Evolutionary conservation across 306 rosid species (phyloP).

Genomic region (Rubus idaeus): DNA sequence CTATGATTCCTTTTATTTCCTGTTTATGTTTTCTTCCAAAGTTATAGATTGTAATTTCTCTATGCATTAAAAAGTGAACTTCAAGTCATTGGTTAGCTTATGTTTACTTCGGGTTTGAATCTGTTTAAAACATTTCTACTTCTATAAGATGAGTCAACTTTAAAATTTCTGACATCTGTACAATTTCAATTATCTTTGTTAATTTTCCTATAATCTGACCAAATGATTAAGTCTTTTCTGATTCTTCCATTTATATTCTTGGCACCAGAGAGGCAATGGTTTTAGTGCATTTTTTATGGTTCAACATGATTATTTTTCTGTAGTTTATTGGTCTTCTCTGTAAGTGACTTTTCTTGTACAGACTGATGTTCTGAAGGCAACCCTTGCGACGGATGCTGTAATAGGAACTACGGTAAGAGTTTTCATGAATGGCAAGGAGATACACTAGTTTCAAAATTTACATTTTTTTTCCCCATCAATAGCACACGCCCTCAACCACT

Average conservation of each 20-base stretch:
- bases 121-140: neutral
- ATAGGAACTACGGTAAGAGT: slow-evolving; percentile 79
- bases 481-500: neutral
- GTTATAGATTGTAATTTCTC: neutral
- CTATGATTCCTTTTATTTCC: slow-evolving; percentile 11
- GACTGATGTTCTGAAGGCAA: slow-evolving; percentile 88
- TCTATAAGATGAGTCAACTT: neutral
- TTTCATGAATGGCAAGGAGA: neutral
- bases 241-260: neutral
- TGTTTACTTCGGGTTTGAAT: neutral
- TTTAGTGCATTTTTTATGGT: neutral
- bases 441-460: neutral
- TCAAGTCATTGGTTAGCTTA: neutral
- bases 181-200: neutral
- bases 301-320: neutral
- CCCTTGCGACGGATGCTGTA: slow-evolving; percentile 91
- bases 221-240: neutral
- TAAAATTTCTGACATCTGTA: neutral
- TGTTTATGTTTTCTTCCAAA: slow-evolving; percentile 20
- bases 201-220: neutral
- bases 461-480: neutral
- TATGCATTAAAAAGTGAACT: neutral
- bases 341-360: slow-evolving; percentile 37
- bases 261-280: neutral
- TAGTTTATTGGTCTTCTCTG: slow-evolving; percentile 18